These are phyloP conservation scores for Boletus tomentosulus DNA, from an alignment of 768 basidiomycete species.

Conservation along the genomic window DNA sequence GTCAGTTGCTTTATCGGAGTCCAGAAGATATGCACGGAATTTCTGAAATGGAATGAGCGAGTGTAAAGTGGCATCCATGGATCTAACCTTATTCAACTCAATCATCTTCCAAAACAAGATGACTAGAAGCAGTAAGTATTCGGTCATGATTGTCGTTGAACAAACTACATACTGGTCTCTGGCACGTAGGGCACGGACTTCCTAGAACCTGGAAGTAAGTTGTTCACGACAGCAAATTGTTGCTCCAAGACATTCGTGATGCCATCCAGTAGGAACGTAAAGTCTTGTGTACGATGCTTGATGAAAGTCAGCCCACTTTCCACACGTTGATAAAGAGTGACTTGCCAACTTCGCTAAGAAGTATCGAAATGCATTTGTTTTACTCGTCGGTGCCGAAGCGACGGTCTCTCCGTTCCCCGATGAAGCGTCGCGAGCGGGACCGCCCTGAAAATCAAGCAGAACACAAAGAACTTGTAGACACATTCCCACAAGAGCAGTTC, in stretches of 20 bases:
- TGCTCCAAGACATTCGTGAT: constrained; percentile 64
- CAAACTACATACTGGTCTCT: constrained; percentile 64
- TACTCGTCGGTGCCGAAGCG: constrained; percentile 48
- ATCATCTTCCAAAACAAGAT: constrained; percentile 88
- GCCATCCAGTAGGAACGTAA: constrained; percentile 78
- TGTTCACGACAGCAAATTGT: constrained; percentile 69
- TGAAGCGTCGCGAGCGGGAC: constrained; percentile 55
- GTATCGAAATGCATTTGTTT: constrained; percentile 87
- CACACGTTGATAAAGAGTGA: background rate
- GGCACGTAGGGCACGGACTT: constrained; percentile 78
- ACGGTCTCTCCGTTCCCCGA: constrained; percentile 41
- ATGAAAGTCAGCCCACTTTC: constrained; percentile 9
- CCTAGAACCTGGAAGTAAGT: constrained; percentile 79
- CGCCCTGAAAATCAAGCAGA: constrained; percentile 78
- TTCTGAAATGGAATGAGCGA: constrained; percentile 50
- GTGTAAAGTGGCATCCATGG: background rate
- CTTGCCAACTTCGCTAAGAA: constrained; percentile 83
- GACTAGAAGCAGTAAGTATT: constrained; percentile 41
- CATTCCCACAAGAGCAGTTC: constrained; percentile 65
- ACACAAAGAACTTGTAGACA: constrained; percentile 77
- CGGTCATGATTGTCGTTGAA: background rate
- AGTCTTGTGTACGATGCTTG: constrained; percentile 88
- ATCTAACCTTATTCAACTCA: constrained; percentile 82
- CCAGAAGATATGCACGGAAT: constrained; percentile 79
- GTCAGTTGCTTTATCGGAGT: constrained; percentile 76